Evolutionary conservation across 768 basidiomycete species (phyloP), one percentile per base, ranked within the genome.

Genomic region (Hysterangium stoloniferum): DNA sequence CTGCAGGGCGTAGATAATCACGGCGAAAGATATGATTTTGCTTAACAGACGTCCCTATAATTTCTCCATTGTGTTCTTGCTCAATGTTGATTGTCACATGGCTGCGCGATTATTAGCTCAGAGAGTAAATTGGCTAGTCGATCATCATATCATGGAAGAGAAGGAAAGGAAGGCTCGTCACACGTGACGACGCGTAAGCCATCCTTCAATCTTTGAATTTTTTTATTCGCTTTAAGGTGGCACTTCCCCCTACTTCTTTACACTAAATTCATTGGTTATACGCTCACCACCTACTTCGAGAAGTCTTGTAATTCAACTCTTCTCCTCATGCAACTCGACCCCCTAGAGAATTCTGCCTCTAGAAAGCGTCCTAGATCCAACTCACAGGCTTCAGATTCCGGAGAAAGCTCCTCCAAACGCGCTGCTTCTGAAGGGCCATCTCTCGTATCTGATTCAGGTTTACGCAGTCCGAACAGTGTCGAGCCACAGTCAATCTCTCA

Each of bases 361-460:
- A 59, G 63, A 19, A 67, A 67, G 58, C 58, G 66, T 46, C 61
- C 58, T 34, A 55, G 66, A 5, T 59, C 64, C 17, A 53, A 52
- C 19, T 62, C 63, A 31, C 44, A 32, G 25, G 46, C 48, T 12
- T 55, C 64, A 8, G 60, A 58, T 7, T 58, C 60, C 9, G 38
- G 38, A n/a, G 49, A 43, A 19, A 66, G 65, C 22, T 90, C 86
- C 25, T 71, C 80, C 54, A 94, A 93, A 71, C 83, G 90, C 56
- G 76, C 86, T 17, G 78, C 78, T 49, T 86, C 88, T 20, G 84
- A 87, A 62, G 79, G 74, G 44, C 73, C 75, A 44, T 52, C 54
- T 61, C 72, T 53, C 64, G 68, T 52, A 72, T 78, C 54, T 64
- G 67, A 61, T 54, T 59, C 20, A 35, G 55, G 68, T 68, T 64